These are phyloP conservation scores for Exophiala spinifera DNA, from an alignment of 2,329 filamentous ascomycete genomes.

Conservation along the genomic window DNA sequence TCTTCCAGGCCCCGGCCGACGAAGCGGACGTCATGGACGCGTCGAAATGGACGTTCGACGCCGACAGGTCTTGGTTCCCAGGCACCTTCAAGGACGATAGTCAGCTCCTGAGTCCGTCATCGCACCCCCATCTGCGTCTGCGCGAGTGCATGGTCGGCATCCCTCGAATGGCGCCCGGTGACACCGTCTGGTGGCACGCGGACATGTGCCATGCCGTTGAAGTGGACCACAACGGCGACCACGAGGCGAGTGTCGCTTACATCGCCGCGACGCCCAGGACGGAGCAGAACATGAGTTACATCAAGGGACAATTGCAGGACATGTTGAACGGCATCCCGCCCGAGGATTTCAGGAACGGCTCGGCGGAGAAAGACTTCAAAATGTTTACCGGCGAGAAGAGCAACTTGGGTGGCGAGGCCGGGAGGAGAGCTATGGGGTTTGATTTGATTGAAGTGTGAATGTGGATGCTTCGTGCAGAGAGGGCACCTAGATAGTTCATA, in stretches of 20 bases:
- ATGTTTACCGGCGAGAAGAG: slow-evolving; percentile 18
- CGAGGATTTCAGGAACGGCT: slow-evolving; percentile 29
- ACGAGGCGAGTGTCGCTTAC: slow-evolving; percentile 37
- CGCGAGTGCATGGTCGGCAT: slow-evolving; percentile 40
- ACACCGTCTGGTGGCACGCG: slow-evolving; percentile 44
- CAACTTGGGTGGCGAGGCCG: slow-evolving; percentile 19
- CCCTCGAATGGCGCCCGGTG: slow-evolving; percentile 39
- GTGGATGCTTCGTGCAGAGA: no score
- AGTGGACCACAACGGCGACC: slow-evolving; percentile 36
- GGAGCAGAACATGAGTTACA: slow-evolving; percentile 30
- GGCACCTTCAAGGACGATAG: slow-evolving; percentile 37
- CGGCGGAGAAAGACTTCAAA: slow-evolving; percentile 15
- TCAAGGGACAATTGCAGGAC: slow-evolving; percentile 50
- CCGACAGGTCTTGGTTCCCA: slow-evolving; percentile 36
- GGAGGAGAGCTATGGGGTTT: slow-evolving; percentile 21
- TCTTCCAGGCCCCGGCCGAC: slow-evolving; percentile 38
- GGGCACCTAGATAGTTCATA: no score
- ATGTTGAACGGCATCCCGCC: slow-evolving; percentile 53
- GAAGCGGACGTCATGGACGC: slow-evolving; percentile 37
- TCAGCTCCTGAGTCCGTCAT: slow-evolving; percentile 44
- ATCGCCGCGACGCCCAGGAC: slow-evolving; percentile 40
- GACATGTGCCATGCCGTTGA: slow-evolving; percentile 44
- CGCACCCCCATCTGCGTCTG: slow-evolving; percentile 41
- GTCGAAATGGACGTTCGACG: slow-evolving; percentile 38
- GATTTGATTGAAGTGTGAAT: slow-evolving; percentile 14